Conservation (phyloP, 148 eudicot species). For the Linanthus parryae region DNA sequence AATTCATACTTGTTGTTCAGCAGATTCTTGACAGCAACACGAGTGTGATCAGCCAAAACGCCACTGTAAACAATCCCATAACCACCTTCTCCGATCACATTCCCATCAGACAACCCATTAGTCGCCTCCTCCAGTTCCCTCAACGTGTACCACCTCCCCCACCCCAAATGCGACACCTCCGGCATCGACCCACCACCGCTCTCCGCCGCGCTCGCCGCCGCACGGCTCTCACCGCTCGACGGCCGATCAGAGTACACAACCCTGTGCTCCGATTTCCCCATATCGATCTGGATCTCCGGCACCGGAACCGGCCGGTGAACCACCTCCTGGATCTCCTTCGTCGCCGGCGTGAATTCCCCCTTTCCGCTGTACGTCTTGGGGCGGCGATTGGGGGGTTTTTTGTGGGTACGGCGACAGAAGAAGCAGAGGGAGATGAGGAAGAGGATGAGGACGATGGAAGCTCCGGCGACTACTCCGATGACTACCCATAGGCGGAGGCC, state of each 20-base stretch:
- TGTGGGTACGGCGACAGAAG: conserved; percentile 50
- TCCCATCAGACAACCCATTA: conserved; percentile 62
- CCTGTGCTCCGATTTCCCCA: conserved; percentile 83
- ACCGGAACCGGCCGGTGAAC: conserved; percentile 29
- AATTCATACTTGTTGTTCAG: conserved; percentile 77
- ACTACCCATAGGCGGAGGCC: conserved; percentile 85
- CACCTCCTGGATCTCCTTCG: conserved; percentile 75
- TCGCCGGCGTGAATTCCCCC: conserved; percentile 33
- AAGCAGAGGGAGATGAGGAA: conserved; percentile 79
- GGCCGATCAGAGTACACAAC: conserved; percentile 78
- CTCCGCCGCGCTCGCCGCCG: conserved; percentile 42
- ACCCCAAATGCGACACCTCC: conserved; percentile 79
- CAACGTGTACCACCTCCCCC: conserved; percentile 90
- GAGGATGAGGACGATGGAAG: conserved; percentile 73
- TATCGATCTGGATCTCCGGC: conserved; percentile 87
- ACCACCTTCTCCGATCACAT: conserved; percentile 97
- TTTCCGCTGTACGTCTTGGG: conserved; percentile 14
- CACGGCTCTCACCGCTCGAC: conserved; percentile 83
- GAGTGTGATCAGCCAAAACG: conserved; percentile 63
- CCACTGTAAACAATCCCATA: conserved; percentile 92
- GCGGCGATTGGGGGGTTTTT: conserved; percentile 9
- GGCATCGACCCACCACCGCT: conserved; percentile 51
- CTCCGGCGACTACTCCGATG: conserved; percentile 90
- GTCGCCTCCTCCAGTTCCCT: conserved; percentile 83
- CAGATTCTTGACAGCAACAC: conserved; percentile 78